phyloP scores from a whole-genome alignment of 345 rosid genomes.

The Salix caprea region DNA sequence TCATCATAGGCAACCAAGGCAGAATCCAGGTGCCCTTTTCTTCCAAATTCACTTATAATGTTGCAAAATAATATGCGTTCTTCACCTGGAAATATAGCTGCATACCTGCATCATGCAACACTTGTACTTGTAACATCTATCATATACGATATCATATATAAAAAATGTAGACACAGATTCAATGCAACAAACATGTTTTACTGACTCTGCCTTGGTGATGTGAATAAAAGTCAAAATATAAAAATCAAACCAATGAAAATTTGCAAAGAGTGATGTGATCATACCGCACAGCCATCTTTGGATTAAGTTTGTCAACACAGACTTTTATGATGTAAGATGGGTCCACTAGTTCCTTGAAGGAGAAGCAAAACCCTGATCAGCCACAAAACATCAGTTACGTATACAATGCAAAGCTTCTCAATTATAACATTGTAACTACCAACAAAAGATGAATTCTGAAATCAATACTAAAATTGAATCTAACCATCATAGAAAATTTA shows the following conservation, averaged over 20 bases:
- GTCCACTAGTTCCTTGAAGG: conserved; percentile 57
- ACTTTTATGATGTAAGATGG: conserved; percentile 48
- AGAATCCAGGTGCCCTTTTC: conserved; percentile 63
- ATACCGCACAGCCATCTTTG: conserved; percentile 72
- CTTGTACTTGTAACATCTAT: too few relatives aligned
- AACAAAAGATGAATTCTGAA: neutral
- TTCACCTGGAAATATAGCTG: conserved; percentile 49
- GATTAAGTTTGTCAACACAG: conserved; percentile 53
- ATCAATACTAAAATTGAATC: too few relatives aligned
- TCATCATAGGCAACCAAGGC: conserved; percentile 71
- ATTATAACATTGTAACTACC: neutral
- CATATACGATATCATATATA: too few relatives aligned
- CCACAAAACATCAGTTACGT: conserved; percentile 13
- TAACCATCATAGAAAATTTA: too few relatives aligned
- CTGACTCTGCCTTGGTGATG: too few relatives aligned
- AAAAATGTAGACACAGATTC: neutral
- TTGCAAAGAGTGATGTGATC: conserved; percentile 1
- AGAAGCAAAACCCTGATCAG: conserved; percentile 56
- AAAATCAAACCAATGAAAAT: too few relatives aligned
- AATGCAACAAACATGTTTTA: too few relatives aligned
- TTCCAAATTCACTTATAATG: conserved; percentile 68
- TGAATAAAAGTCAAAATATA: too few relatives aligned
- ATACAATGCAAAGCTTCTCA: neutral
- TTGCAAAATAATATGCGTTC: conserved; percentile 60
- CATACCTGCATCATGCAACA: conserved; percentile 54